Conservation (phyloP, 305 asterid genomes). For the Solanum chacoense region DNA sequence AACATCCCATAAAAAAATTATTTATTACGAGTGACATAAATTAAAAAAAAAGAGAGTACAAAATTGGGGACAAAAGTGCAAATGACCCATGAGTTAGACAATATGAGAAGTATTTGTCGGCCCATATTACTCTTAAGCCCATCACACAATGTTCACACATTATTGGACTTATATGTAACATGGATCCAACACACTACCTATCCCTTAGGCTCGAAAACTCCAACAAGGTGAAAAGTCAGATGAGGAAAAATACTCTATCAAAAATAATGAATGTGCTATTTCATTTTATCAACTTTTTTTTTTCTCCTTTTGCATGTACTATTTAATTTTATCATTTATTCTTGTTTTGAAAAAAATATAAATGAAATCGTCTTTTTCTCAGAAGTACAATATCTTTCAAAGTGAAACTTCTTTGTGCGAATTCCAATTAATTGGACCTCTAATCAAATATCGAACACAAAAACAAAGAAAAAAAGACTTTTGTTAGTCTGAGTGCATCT, state of each 20-base stretch:
- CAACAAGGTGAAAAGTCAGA: background rate
- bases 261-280: background rate
- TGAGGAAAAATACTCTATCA: background rate
- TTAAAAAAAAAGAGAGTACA: background rate
- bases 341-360: too few relatives aligned
- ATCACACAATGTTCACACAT: background rate
- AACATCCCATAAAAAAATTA: background rate
- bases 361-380: background rate
- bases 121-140: background rate
- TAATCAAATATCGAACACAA: fast-evolving
- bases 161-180: background rate
- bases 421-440: background rate
- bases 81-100: background rate
- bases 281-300: too few relatives aligned
- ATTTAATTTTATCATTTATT: background rate
- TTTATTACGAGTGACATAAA: background rate
- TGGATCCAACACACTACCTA: background rate
- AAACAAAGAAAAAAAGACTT: background rate
- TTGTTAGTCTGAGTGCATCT: background rate
- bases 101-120: background rate
- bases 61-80: background rate
- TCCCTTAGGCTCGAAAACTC: background rate
- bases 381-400: background rate
- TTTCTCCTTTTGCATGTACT: background rate
- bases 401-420: background rate